Evolutionary conservation across 208 protist species (phyloP), one percentile per base, ranked within the genome.

Genomic region (Wallacemonas collosoma): DNA sequence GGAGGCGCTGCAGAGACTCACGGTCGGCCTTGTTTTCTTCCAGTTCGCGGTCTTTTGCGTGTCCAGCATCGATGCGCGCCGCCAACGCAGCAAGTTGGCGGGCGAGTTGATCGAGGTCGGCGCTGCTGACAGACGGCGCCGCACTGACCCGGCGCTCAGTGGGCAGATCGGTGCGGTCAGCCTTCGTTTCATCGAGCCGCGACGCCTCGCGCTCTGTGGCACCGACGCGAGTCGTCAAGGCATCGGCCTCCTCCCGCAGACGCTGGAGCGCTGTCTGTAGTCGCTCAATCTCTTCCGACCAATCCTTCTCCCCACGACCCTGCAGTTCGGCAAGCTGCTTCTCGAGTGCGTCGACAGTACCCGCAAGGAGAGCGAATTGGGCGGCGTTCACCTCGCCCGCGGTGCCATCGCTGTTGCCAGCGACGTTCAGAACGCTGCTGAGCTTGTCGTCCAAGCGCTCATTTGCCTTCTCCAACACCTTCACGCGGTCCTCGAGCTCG

Each of bases 21-120:
- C 77, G 75, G 69, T 96, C 85, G 0, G 91, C 91, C 83, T 96
- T 96, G 53, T 73, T 58, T 43, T 90, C 82, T 17, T 86, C 81
- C 17, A 95, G 65, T 14, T 65, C 60, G n/a, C 60, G 38, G 40
- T 45, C 36, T 41, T 65, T 65, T 1, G 60, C 60, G 15, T 65
- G 45, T 3, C 14, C 60, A n/a, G 64, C 61, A 8, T 70, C 71
- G 12, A 89, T 68, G 15, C 62, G 67, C 36, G 62, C 44, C 51
- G 79, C 68, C n/a, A 82, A 61, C 4, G 81, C 72, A 14, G 75
- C 51, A 47, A 90, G 63, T 55, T 73, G 82, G 44, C 48, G 11
- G n/a, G 57, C n/a, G 36, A 93, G 40, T 3, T 88, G 84, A 9
- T 77, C 76, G 6, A 83, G 50, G 62, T 67, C 73, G 3, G 40